Percentiles rank a stretch among this genome's conserved stretches.
These are phyloP conservation scores for Pyrus communis DNA, from an alignment of 306 rosid genomes.

Conservation along the genomic window DNA sequence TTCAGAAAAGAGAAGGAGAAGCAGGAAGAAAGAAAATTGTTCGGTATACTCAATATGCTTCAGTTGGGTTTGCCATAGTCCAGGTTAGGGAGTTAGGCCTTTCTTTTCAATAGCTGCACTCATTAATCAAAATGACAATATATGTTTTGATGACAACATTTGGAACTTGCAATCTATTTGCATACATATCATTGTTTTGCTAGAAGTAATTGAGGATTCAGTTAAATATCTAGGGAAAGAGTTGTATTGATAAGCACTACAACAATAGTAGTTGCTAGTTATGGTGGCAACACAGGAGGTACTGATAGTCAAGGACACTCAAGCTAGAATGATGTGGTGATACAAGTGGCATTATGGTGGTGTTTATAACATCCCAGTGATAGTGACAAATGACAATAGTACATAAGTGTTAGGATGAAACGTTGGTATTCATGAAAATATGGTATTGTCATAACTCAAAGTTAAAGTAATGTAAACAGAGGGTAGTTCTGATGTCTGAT, in stretches of 20 bases:
- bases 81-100: slow-evolving; percentile 49
- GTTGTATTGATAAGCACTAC: neutral
- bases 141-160: neutral
- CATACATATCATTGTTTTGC: neutral
- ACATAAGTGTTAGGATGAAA: neutral
- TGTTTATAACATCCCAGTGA: neutral
- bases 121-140: neutral
- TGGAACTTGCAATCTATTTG: neutral
- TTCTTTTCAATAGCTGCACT: neutral
- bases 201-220: neutral
- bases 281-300: neutral
- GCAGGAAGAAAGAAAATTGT: slow-evolving; percentile 91
- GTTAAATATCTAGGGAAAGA: neutral
- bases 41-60: slow-evolving; percentile 87
- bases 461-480: neutral
- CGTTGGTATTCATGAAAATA: neutral
- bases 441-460: neutral
- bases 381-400: neutral
- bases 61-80: slow-evolving; percentile 89
- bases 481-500: neutral
- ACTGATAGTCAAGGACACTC: neutral
- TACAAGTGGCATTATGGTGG: neutral
- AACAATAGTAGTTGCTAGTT: neutral
- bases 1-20: slow-evolving; percentile 94
- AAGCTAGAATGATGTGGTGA: neutral